A percentile compares a stretch with the other conserved stretches of the same genome.
Evolutionary conservation across 2,329 filamentous ascomycete species (phyloP).

Genomic region (Eutypella sp.): DNA sequence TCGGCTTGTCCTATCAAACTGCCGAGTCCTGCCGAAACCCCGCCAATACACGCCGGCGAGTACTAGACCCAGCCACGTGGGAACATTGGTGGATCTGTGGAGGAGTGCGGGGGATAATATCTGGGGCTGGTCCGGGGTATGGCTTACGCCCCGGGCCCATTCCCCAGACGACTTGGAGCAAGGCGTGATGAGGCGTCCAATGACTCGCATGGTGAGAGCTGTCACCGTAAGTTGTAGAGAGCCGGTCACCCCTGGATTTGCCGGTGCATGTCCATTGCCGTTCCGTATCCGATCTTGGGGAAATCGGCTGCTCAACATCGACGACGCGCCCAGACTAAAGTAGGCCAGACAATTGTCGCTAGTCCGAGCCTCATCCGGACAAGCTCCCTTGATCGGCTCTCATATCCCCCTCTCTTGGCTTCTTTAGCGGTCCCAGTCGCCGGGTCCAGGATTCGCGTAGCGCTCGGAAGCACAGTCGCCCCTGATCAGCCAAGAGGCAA

Average conservation of each 20-base stretch:
- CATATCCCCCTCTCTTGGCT: neutral
- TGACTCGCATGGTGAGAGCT: too few relatives aligned
- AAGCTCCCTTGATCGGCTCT: neutral
- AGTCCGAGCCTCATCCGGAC: neutral
- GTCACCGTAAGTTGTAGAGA: too few relatives aligned
- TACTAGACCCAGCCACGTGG: neutral
- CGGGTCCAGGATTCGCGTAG: neutral
- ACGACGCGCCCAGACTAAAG: neutral
- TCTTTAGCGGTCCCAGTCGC: neutral
- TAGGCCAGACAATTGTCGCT: neutral
- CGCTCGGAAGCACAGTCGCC: too few relatives aligned
- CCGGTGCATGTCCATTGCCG: too few relatives aligned
- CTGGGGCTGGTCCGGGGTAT: neutral
- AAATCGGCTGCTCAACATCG: neutral
- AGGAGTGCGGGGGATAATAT: neutral
- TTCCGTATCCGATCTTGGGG: neutral
- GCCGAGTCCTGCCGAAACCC: too few relatives aligned
- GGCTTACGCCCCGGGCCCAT: too few relatives aligned
- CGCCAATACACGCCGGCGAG: neutral
- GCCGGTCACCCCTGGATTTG: too few relatives aligned
- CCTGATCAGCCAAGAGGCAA: neutral
- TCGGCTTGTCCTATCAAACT: slow-evolving; percentile 7
- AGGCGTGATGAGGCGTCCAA: too few relatives aligned
- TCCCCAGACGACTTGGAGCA: too few relatives aligned
- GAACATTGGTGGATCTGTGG: neutral